Evolutionary conservation across 2,329 filamentous ascomycete species (phyloP).

Genomic region (Claviceps arundinis): DNA sequence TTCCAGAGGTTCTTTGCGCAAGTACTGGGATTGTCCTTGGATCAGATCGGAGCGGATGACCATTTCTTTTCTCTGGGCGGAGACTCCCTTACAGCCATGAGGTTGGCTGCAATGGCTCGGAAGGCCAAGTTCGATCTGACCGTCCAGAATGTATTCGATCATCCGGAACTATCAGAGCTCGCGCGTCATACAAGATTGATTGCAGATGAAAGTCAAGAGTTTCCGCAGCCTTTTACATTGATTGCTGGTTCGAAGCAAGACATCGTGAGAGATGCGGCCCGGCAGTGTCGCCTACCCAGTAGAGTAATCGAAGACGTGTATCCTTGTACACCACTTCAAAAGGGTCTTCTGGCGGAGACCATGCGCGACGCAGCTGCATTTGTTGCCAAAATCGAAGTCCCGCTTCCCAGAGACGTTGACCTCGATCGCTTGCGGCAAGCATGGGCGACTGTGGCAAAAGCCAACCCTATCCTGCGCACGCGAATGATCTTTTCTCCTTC

Average conservation of each 20-base stretch:
- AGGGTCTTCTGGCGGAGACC: neutral
- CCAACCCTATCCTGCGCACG: neutral
- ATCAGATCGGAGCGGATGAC: neutral
- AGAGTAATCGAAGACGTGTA: neutral
- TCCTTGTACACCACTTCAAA: neutral
- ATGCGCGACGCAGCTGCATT: neutral
- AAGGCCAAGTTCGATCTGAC: neutral
- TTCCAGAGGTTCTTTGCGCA: neutral
- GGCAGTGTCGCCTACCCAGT: neutral
- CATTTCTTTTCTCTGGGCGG: slow-evolving; percentile 1
- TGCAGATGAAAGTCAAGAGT: neutral
- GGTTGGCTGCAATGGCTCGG: neutral
- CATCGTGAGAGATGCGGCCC: neutral
- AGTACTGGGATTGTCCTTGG: neutral
- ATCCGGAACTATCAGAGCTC: neutral
- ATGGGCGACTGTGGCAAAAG: neutral
- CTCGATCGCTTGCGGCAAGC: neutral
- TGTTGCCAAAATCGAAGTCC: neutral
- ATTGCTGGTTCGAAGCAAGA: neutral
- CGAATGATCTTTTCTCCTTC: neutral
- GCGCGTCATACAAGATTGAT: neutral
- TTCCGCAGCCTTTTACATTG: neutral
- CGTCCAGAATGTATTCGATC: neutral
- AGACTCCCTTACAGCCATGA: slow-evolving; percentile 2
- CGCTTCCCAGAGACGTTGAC: neutral